Percentiles rank a stretch among this genome's conserved stretches.
Conservation (phyloP, 2,329 filamentous ascomycete genomes). For the Exophiala calicioides region DNA sequence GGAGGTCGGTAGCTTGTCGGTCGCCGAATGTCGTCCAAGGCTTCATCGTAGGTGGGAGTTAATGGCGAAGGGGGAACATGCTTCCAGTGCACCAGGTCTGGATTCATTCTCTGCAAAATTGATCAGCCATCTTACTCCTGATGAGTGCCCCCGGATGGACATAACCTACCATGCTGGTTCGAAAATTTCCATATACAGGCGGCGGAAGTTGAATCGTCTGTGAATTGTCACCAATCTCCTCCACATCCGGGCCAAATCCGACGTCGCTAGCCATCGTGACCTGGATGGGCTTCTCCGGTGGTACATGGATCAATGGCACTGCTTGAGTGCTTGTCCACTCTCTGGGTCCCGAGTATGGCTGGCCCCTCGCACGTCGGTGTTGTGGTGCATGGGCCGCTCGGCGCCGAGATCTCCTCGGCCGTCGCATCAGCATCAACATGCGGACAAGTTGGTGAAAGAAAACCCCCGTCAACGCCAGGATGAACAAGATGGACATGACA, state of each 20-base stretch:
- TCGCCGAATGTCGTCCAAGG: constrained; percentile 21
- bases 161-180: constrained; percentile 72
- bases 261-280: constrained; percentile 75
- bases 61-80: constrained; percentile 47
- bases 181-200: constrained; percentile 83
- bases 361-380: constrained; percentile 53
- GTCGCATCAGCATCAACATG: constrained; percentile 66
- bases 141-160: background rate
- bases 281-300: constrained; percentile 69
- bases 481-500: constrained; percentile 75
- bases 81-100: constrained; percentile 79
- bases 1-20: constrained; percentile 61
- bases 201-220: constrained; percentile 61
- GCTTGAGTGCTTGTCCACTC: constrained; percentile 37
- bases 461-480: constrained; percentile 72
- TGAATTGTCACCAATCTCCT: constrained; percentile 51
- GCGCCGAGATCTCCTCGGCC: constrained; percentile 40
- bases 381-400: constrained; percentile 36
- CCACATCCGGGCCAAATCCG: constrained; percentile 55
- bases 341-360: constrained; percentile 62
- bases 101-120: constrained; percentile 73
- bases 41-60: constrained; percentile 31
- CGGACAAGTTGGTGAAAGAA: constrained; percentile 79
- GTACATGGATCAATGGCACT: constrained; percentile 6
- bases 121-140: background rate